These are phyloP conservation scores for Syncephalastrum monosporum DNA, from an alignment of 371 early-diverging fungal species.

Conservation along the genomic window DNA sequence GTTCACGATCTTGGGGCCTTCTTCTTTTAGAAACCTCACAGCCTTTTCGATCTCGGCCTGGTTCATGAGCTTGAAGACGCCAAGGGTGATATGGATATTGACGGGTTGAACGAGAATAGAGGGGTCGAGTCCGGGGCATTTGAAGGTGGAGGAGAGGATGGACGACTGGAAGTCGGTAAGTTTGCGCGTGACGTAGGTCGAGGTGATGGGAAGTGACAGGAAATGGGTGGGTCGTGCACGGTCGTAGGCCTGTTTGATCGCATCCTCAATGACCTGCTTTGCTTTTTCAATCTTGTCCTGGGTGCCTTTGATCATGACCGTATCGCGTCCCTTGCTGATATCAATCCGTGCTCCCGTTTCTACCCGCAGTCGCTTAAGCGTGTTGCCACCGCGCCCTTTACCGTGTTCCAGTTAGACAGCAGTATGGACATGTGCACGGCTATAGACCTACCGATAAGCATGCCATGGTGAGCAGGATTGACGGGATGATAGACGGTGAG, in stretches of 20 bases:
- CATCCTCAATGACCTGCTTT: conserved; percentile 22
- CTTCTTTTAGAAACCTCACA: conserved; percentile 22
- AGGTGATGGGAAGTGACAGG: conserved; percentile 25
- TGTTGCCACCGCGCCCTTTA: conserved; percentile 28
- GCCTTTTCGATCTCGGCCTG: conserved; percentile 28
- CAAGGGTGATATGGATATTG: conserved; percentile 39
- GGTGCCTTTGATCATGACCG: conserved; percentile 35
- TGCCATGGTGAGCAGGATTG: conserved; percentile 23
- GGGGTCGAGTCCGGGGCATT: conserved; percentile 20
- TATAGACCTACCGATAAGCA: conserved; percentile 22
- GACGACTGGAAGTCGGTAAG: conserved; percentile 25
- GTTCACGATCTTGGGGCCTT: conserved; percentile 13
- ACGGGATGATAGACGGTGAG: conserved; percentile 30
- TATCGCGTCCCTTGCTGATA: conserved; percentile 25
- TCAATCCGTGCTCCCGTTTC: conserved; percentile 36
- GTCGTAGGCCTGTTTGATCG: conserved; percentile 17
- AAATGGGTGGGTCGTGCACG: conserved; percentile 32
- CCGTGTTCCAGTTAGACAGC: neutral
- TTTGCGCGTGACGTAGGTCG: conserved; percentile 18
- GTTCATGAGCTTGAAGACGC: conserved; percentile 27
- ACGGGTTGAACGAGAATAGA: conserved; percentile 21
- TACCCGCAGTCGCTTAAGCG: conserved; percentile 24
- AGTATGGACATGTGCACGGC: neutral
- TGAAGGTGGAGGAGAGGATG: conserved; percentile 21
- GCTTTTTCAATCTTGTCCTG: conserved; percentile 33